These are phyloP conservation scores for Poronia punctata DNA, from an alignment of 495 filamentous ascomycete species.

Conservation along the genomic window DNA sequence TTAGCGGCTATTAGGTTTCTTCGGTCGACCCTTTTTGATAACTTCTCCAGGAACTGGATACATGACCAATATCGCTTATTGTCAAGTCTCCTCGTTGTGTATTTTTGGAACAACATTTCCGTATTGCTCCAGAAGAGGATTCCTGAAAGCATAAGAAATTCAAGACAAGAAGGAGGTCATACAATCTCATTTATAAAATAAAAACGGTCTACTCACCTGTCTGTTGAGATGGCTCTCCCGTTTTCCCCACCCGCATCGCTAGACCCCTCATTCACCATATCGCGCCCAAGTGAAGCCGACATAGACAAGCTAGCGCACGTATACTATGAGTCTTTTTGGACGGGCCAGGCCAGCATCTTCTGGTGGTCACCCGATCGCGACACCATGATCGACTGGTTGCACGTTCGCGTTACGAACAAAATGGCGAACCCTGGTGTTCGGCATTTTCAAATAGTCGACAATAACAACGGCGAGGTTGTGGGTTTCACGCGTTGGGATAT, in stretches of 20 bases:
- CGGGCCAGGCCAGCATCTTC: constrained; percentile 14
- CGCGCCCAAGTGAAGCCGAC: constrained; percentile 14
- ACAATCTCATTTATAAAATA: too few species aligned
- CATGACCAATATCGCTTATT: too few species aligned
- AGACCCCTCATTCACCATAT: constrained; percentile 14
- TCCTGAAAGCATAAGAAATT: too few species aligned
- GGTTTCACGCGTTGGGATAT: constrained; percentile 24
- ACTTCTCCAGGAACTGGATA: too few species aligned
- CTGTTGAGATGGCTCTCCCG: constrained; percentile 7
- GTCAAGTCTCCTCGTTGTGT: too few species aligned
- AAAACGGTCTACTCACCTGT: too few species aligned
- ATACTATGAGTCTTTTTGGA: constrained; percentile 17
- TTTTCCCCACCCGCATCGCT: background rate
- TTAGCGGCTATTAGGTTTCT: too few species aligned
- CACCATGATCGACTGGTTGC: constrained; percentile 18
- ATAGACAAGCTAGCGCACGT: constrained; percentile 10
- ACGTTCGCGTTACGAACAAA: constrained; percentile 13
- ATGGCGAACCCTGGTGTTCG: constrained; percentile 15
- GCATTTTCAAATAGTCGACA: constrained; percentile 19
- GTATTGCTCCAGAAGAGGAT: too few species aligned
- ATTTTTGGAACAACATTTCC: too few species aligned
- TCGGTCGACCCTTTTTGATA: too few species aligned
- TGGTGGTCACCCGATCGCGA: constrained; percentile 21
- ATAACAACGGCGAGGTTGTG: constrained; percentile 12
- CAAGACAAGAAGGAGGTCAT: too few species aligned